Percentiles rank a stretch among this genome's conserved stretches.
Evolutionary conservation across 192 early-diverging fungal genomes (phyloP).

Genomic region (Coemansia sp.): DNA sequence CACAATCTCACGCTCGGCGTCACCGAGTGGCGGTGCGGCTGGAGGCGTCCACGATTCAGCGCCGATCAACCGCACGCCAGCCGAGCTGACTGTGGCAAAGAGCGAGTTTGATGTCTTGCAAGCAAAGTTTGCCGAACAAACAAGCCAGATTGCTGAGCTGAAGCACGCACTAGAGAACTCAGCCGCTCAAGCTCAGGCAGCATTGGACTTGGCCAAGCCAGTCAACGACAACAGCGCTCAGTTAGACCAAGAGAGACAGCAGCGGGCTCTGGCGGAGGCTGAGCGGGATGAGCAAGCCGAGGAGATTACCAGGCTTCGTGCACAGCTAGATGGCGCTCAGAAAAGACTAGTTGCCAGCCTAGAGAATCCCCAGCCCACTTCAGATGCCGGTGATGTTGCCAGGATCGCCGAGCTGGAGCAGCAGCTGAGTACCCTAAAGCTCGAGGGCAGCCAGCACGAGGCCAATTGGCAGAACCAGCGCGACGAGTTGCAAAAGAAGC

Average conservation of each 20-base stretch:
- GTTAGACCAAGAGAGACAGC: conserved; percentile 21
- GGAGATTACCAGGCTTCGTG: conserved; percentile 19
- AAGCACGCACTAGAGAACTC: conserved; percentile 16
- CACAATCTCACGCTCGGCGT: conserved; percentile 23
- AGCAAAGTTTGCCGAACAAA: conserved; percentile 23
- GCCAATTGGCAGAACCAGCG: conserved; percentile 26
- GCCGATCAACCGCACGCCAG: neutral
- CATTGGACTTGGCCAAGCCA: neutral
- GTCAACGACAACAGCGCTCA: neutral
- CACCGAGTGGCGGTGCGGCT: conserved; percentile 18
- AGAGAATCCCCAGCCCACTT: neutral
- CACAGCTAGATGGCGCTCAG: conserved; percentile 6
- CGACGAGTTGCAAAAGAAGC: conserved; percentile 42
- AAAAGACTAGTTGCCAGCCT: conserved; percentile 4
- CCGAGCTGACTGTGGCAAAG: conserved; percentile 19
- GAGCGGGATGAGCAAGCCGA: conserved; percentile 13
- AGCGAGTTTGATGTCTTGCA: conserved; percentile 33
- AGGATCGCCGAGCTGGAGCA: conserved; percentile 29
- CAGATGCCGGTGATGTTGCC: neutral
- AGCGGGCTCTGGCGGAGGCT: conserved; percentile 16
- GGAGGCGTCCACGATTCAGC: neutral
- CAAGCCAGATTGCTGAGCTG: conserved; percentile 25
- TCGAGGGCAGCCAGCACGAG: conserved; percentile 9
- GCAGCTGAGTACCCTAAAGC: conserved; percentile 18
- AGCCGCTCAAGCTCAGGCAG: neutral